Evolutionary conservation across 1,284 basidiomycete genomes (phyloP).

Genomic region (Heterobasidion parviporum): DNA sequence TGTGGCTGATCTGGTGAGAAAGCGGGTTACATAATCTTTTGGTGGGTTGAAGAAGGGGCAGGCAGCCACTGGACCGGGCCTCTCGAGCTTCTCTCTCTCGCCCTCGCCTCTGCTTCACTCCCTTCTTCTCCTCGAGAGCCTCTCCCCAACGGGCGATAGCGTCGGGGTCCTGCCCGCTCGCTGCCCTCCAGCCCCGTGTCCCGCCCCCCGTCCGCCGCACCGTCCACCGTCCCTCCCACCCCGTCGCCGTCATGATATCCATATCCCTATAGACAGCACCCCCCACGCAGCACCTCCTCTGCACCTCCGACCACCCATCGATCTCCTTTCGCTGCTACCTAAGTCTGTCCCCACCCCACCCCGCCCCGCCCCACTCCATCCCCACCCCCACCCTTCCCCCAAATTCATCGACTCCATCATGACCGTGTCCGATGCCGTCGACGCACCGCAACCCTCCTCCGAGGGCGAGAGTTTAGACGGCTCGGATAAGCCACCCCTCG

Average conservation of each 20-base stretch:
- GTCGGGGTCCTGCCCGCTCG: background rate
- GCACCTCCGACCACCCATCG: background rate
- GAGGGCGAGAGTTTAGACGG: constrained; percentile 51
- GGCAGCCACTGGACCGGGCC: background rate
- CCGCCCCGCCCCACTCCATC: background rate
- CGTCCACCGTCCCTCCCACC: background rate
- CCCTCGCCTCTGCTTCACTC: background rate
- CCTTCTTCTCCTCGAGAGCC: background rate
- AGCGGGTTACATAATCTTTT: no score
- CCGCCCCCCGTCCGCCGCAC: background rate
- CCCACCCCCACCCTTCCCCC: background rate
- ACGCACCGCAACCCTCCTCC: constrained; percentile 34
- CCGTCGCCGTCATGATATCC: constrained; percentile 25
- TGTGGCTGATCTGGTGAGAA: background rate
- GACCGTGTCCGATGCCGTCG: constrained; percentile 35
- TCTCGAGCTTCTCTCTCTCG: background rate
- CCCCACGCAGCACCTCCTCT: constrained; percentile 5
- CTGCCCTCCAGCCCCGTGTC: background rate
- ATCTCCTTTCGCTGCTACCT: background rate
- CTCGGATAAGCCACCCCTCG: constrained; percentile 29
- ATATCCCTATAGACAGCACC: constrained; percentile 26
- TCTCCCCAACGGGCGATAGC: background rate
- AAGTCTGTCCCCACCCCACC: background rate
- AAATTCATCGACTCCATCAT: constrained; percentile 19
- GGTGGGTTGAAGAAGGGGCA: background rate